phyloP scores from a whole-genome alignment of 352 stramenopile species.

The Peronosclerospora sorghi region DNA sequence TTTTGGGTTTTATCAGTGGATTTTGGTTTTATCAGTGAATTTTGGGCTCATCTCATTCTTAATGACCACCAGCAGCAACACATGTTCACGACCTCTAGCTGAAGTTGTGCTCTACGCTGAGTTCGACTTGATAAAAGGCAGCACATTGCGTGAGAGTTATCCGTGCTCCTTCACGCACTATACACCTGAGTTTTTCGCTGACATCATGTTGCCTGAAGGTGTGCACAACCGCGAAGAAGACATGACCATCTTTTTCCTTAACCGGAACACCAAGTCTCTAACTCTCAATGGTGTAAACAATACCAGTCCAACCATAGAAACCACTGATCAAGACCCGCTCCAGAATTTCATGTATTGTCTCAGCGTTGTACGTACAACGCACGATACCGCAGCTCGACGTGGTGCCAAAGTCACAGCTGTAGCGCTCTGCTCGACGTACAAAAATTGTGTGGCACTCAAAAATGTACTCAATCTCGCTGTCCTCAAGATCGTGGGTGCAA shows the following conservation, averaged over 20 bases:
- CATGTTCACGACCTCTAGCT: slow-evolving; percentile 22
- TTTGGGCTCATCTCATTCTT: too few relatives aligned
- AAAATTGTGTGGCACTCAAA: slow-evolving; percentile 70
- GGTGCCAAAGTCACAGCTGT: slow-evolving; percentile 77
- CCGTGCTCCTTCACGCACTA: slow-evolving; percentile 54
- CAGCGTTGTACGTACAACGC: slow-evolving; percentile 74
- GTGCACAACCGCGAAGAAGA: slow-evolving; percentile 83
- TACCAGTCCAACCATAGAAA: neutral
- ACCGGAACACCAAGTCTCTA: slow-evolving; percentile 31
- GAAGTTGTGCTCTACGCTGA: slow-evolving; percentile 73
- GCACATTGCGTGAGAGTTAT: slow-evolving; percentile 67
- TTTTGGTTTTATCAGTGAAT: too few relatives aligned
- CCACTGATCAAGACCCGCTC: slow-evolving; percentile 25
- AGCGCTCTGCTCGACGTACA: slow-evolving; percentile 69
- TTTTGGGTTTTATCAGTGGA: too few relatives aligned
- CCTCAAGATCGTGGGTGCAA: slow-evolving; percentile 43
- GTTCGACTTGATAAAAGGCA: slow-evolving; percentile 84
- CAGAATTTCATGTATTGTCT: slow-evolving; percentile 82
- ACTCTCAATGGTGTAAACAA: neutral
- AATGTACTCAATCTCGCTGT: slow-evolving; percentile 66
- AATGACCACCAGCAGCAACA: too few relatives aligned
- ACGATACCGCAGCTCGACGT: slow-evolving; percentile 58
- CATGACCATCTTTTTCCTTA: slow-evolving; percentile 84
- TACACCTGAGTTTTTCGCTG: slow-evolving; percentile 82
- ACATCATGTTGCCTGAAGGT: slow-evolving; percentile 82